Evolutionary conservation across 805 yeast genomes (phyloP), one percentile per base, ranked within the genome.

Genomic region (Maudiozyma turicensis): DNA sequence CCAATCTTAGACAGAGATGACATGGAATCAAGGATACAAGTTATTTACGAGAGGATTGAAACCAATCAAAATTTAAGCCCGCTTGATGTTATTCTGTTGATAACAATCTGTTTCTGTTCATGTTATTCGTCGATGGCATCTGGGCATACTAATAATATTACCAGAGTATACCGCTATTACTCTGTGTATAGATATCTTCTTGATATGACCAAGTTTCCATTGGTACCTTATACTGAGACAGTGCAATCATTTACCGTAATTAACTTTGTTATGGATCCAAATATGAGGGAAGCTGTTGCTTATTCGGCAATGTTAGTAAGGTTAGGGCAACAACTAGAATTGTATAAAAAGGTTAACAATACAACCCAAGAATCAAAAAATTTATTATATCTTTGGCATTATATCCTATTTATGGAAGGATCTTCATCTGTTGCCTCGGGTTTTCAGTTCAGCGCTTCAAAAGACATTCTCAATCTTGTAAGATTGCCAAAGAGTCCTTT

Each of bases 361-460:
- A 5, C 11, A 7, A 14, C 6, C 5, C 6, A 14, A 13, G 35
- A 43, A 5, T 11, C 31, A 30, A 41, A 31, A 6, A 28, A 40
- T 26, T 40, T 52, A 8, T 32, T 34, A n/a, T 33, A 54, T 2
- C 48, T 60, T 6, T 62, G 66, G 66, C 57, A 57, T 47, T 54
- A 48, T 44, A 37, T 61, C 2, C 52, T 61, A 28, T 62, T 58
- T 43, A 45, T 59, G 10, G 66, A 62, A 45, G 66, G 65, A 1
- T 62, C 65, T 3, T 54, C 66, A 2, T 58, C 65, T 3, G 66
- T 62, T n/a, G 64, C 55, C 1, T 52, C 57, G 35, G 66, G 66
- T 4, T 53, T 59, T 29, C 54, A 61, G 29, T 62, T 58, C 42
- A 46, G 51, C n/a, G 49, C 58, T 6, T 45, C 61, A 5, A 45